These are phyloP conservation scores for Sanghuangporus sanghuang DNA, from an alignment of 1,284 basidiomycete species.

Conservation along the genomic window DNA sequence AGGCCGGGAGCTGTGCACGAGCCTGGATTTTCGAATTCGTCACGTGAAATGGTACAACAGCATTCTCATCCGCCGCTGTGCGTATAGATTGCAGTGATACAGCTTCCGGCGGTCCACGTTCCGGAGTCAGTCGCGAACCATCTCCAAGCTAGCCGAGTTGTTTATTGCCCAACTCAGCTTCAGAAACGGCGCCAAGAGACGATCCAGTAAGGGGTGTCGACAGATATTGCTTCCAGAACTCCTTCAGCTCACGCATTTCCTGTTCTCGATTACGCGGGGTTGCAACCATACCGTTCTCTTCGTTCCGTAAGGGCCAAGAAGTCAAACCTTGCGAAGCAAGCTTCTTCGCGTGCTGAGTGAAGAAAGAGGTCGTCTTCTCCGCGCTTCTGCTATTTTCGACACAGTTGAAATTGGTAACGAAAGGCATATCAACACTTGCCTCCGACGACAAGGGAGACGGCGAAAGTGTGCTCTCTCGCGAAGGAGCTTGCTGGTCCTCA, in stretches of 20 bases:
- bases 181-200: slow-evolving; percentile 26
- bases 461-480: slow-evolving; percentile 14
- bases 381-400: neutral
- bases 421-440: slow-evolving; percentile 8
- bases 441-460: slow-evolving; percentile 12
- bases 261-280: slow-evolving; percentile 31
- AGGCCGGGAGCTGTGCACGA: slow-evolving; percentile 1
- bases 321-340: slow-evolving; percentile 17
- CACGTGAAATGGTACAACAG: slow-evolving; percentile 30
- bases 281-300: slow-evolving; percentile 1
- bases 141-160: slow-evolving; percentile 17
- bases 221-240: slow-evolving; percentile 74
- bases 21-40: neutral
- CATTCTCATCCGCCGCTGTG: slow-evolving; percentile 44
- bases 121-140: slow-evolving; percentile 22
- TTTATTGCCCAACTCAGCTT: slow-evolving; percentile 16
- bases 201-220: slow-evolving; percentile 59
- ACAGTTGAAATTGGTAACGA: slow-evolving; percentile 6
- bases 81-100: slow-evolving; percentile 61
- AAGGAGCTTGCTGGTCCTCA: slow-evolving; percentile 10
- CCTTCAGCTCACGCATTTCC: slow-evolving; percentile 54
- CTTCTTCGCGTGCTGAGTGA: slow-evolving; percentile 16
- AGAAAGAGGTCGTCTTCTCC: slow-evolving; percentile 15
- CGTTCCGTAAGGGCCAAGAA: slow-evolving; percentile 12
- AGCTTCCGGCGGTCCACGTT: slow-evolving; percentile 45